Evolutionary conservation across 2,329 filamentous ascomycete genomes (phyloP), one percentile per base, ranked within the genome.

Genomic region (Chaetomium sp.): DNA sequence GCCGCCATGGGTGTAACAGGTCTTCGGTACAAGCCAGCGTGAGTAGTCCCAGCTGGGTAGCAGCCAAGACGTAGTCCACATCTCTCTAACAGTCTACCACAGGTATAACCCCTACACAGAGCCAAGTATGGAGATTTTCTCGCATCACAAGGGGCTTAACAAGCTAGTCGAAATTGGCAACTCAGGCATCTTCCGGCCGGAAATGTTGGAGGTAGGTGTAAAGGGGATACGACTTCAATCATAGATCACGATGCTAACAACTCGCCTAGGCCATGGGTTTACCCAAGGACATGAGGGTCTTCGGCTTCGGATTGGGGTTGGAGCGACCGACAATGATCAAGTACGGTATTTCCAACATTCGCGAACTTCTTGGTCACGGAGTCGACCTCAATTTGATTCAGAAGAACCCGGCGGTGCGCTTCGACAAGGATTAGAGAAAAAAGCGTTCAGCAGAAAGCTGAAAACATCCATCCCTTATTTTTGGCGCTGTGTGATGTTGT

Each of bases 291-390:
- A 84, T 97, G 84, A 79, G 88, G 60, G 91, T 96, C 8, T 97
- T 96, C 69, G 94, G 94, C 37, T 97, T 91, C 81, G 94, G 94
- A 40, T 75, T 99, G 68, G 89, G 85, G 71, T 74, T 99, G 69
- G 94, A 99, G 79, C 77, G 94, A 66, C 94, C 94, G 56, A 97
- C 94, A 9, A 99, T 97, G 94, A 96, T 96, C 76, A 94, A 95
- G 80, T 95, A 87, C 70, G 84, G 80, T 66, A 89, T 90, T 59
- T 89, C 83, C 67, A 96, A 96, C 72, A 96, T 96, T 66, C 84
- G 91, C 65, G 91, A 96, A 73, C 74, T 96, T 67, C 77, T 99
- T 53, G 92, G 92, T 11, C 92, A 99, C 76, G 95, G 96, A 77
- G 91, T 96, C 43, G 91, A 97, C 74, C 75, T 97, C 69, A 85